Evolutionary conservation across 2,329 filamentous ascomycete species (phyloP).

Genomic region (Calonectria montana): DNA sequence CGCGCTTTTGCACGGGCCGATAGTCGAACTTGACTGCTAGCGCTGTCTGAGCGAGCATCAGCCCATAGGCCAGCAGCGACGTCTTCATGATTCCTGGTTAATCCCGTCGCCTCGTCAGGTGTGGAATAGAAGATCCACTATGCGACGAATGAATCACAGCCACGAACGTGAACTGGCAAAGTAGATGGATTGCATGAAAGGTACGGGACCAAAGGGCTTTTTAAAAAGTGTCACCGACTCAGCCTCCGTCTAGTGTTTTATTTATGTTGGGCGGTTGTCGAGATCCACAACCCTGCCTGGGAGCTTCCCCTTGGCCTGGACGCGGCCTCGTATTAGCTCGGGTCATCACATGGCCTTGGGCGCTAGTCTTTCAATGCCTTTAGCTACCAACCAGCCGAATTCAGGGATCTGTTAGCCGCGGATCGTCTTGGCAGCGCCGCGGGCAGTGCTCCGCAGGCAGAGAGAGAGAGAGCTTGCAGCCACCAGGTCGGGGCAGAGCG

Average conservation of each 20-base stretch:
- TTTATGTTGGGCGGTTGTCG: not conserved
- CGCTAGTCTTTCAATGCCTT: slow-evolving; percentile 5
- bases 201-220: not conserved
- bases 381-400: not conserved
- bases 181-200: not conserved
- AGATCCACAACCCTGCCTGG: not conserved
- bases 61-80: not conserved
- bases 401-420: slow-evolving; percentile 5
- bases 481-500: not conserved
- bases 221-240: not conserved
- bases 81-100: not conserved
- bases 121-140: not conserved
- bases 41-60: slow-evolving; percentile 9
- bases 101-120: not conserved
- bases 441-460: not conserved
- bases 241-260: not conserved
- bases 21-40: slow-evolving; percentile 17
- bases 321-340: not conserved
- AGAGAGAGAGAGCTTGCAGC: not conserved
- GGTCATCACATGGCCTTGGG: not conserved
- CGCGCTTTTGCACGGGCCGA: not conserved
- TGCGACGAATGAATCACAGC: not conserved
- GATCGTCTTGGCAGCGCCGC: not conserved
- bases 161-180: not conserved
- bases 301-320: not conserved